Evolutionary conservation across 371 early-diverging fungal genomes (phyloP), one percentile per base, ranked within the genome.

Genomic region (Mucor piriformis): DNA sequence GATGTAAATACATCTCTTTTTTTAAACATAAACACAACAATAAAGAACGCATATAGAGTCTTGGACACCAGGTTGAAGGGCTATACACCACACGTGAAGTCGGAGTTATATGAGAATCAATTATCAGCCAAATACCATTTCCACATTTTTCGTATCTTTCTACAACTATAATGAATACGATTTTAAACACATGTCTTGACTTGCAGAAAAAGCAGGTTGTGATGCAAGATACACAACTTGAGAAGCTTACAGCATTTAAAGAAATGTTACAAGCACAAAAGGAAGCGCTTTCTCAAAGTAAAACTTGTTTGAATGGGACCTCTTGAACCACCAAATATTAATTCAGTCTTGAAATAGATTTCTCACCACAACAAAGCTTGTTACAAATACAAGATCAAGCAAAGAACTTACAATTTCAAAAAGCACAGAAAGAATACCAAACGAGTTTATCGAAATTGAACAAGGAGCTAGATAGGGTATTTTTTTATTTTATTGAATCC

Each of bases 391-490:
- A 65, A 42, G 63, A 72, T 11, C 47, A 64, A 6, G 46, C 63
- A 2, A 69, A 70, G 38, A 55, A 61, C 3, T 16, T 72, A 15
- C 61, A 64, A 12, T 67, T 81, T 40, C 69, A 72, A 16, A 87
- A 88, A 46, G 69, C 82, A 18, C 82, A 88, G 57, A 88, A 89
- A 57, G 95, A 94, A 23, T 75, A 88, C 27, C 81, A 89, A 49
- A 60, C 68, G 8, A 59, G 76, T 18, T 67, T 91, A 3, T 60
- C 78, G 12, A 93, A 92, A 58, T 84, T 86, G 69, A 83, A 86
- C 48, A 93, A 93, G 71, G 84, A 82, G 11, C 72, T 95, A 21
- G 95, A 95, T 27, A 92, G 90, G 72, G 80, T 83, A 73, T 24
- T 27, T 25, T 37, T 18, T 42, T 18, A 35, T 50, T 15, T 34